Percentiles rank a stretch among this genome's conserved stretches.
Evolutionary conservation across 2,329 filamentous ascomycete species (phyloP).

Genomic region (Thielaviopsis populi): DNA sequence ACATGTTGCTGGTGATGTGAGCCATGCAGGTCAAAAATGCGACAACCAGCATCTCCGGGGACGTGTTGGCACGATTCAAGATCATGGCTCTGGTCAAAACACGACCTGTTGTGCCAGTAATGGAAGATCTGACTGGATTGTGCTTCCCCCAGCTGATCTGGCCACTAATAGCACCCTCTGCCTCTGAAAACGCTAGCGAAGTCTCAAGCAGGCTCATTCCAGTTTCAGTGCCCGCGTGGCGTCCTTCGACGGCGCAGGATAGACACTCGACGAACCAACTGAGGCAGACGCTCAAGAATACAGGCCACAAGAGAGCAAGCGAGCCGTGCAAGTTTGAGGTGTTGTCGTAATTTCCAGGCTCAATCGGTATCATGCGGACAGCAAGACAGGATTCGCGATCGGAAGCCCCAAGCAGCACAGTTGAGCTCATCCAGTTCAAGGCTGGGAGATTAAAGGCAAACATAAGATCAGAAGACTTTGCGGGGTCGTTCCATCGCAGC

Average conservation of each 20-base stretch:
- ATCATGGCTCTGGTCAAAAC: slow-evolving; percentile 48
- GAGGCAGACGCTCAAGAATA: slow-evolving; percentile 53
- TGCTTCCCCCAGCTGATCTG: slow-evolving; percentile 54
- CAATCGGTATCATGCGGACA: slow-evolving; percentile 47
- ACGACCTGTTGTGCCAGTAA: slow-evolving; percentile 21
- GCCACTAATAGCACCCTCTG: slow-evolving; percentile 71
- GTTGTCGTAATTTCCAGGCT: slow-evolving; percentile 28
- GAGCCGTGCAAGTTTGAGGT: slow-evolving; percentile 54
- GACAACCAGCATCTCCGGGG: slow-evolving; percentile 76
- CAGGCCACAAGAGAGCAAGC: slow-evolving; percentile 58
- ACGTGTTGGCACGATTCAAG: slow-evolving; percentile 67
- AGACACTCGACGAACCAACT: slow-evolving; percentile 85
- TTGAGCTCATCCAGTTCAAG: slow-evolving; percentile 57
- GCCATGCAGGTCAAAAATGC: slow-evolving; percentile 80
- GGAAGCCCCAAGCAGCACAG: slow-evolving; percentile 55
- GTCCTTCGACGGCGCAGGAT: slow-evolving; percentile 74
- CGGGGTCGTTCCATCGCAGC: slow-evolving; percentile 53
- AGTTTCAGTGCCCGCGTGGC: slow-evolving; percentile 65
- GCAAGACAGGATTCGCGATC: slow-evolving; percentile 62
- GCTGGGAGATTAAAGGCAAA: slow-evolving; percentile 55
- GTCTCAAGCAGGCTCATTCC: slow-evolving; percentile 96
- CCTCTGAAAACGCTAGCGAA: slow-evolving; percentile 88
- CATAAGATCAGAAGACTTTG: slow-evolving; percentile 50
- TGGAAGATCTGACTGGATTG: slow-evolving; percentile 36
- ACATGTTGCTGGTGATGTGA: slow-evolving; percentile 67